Base-by-base conservation (phyloP, 2,329 filamentous ascomycete genomes). In the Epichloe glyceriae region DNA sequence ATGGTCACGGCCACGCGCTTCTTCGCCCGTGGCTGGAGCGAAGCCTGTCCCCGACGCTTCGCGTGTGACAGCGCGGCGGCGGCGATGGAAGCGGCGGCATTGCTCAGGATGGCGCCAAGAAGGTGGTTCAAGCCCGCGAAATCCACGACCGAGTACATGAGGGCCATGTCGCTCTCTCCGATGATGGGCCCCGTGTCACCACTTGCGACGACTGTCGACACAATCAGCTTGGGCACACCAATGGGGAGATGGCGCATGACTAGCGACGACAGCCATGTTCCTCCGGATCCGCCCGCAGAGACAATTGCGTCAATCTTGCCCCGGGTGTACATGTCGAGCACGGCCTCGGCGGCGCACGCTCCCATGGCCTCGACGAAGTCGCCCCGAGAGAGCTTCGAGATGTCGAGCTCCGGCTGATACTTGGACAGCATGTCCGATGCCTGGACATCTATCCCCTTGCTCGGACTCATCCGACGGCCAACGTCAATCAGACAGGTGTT, bases 101-200 rank as follows among this genome's bases (percentile, higher is more conserved):
- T 87, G 20, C 68, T 64, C 6, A 87, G 62, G 0, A 86, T 73
- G 2, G 68, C 67, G 6, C 70, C 70, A 14, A 86, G 64, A 3
- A 86, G 66, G 2, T 71, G 64, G 54, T 86, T 87, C 10, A 78
- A 62, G 0, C 84, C 84, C 1, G 83, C 80, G 47, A 87, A 74
- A 52, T 88, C 84, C 14, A 86, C 83, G 1, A 87, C 80, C 15
- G 76, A 82, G 57, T 85, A 83, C 76, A 85, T 83, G 66, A 87
- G 73, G 0, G 76, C 77, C 45, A 86, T 82, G 55, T 87, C 84
- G 0, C 76, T 78, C 62, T 86, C 82, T 40, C 77, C 81, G 1
- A 87, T 70, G n/a, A 84, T 76, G 0, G 76, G 75, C 0, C 73
- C 73, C 1, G 80, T 79, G 54, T 87, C 79, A 3, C 83, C 82